Base-by-base conservation (phyloP, 192 early-diverging fungal species). In the Coemansia sp. region DNA sequence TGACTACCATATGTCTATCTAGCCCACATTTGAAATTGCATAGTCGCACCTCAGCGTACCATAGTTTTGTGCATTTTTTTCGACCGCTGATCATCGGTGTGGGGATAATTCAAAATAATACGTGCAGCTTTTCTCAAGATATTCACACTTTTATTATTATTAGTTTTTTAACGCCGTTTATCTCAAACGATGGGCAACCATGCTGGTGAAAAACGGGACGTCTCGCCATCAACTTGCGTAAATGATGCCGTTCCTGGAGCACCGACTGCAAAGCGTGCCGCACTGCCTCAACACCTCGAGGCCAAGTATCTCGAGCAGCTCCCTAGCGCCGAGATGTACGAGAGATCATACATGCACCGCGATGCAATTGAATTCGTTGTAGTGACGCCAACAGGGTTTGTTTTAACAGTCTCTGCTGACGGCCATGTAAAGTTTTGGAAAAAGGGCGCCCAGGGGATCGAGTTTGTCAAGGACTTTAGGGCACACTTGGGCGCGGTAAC, bases 341-440 rank as follows among this genome's bases (percentile, higher is more conserved):
- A 97, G 75, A 85, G 84, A 43, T 92, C 90, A 64, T 92, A 95
- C 61, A 99, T 99, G 97, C 97, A 99, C 66, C 86, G 96, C 25
- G 94, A 98, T 70, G 80, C 85, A 2, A 82, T 99, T 38, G 94
- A 91, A 60, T 88, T 88, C 68, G 87, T 95, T 3, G 83, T 83
- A 1, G 85, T 92, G 14, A 90, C 93, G 25, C 83, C 75, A 64
- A 94, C 89, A 6, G 94, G 95, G 61, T 99, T 97, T 77, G 76
- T 99, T 33, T 87, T 99, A 41, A 99, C 97, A 3, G 91, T 93
- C 0, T 98, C 96, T 0, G 82, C 90, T 0, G 95, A 99, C 77
- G 97, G 97, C 1, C 96, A 96, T 65, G 87, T 99, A 13, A 99
- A 99, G 77, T 99, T 98, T 61, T 99, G 97, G 97, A 98, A 99